A percentile compares a stretch with the other conserved stretches of the same genome.
phyloP scores from a whole-genome alignment of 108 stramenopile genomes.

The Fragilariopsis cylindrus region DNA sequence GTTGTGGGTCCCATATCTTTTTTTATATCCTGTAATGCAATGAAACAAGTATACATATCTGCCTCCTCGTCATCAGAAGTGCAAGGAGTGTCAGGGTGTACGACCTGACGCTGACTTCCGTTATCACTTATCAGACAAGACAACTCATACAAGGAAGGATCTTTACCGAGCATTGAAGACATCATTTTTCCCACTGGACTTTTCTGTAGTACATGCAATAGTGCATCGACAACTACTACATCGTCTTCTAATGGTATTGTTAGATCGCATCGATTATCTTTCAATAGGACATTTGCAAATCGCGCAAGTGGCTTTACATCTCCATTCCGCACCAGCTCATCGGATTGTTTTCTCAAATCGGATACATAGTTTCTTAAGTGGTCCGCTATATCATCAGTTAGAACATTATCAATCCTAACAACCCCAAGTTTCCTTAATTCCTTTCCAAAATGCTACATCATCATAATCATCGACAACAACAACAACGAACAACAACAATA shows the following conservation, averaged over 20 bases:
- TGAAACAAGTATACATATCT: slow-evolving; percentile 77
- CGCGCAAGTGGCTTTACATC: slow-evolving; percentile 45
- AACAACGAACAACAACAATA: too few relatives aligned
- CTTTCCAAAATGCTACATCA: slow-evolving; percentile 38
- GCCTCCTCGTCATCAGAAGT: slow-evolving; percentile 43
- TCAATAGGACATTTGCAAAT: slow-evolving; percentile 83
- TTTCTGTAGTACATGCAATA: slow-evolving; percentile 43
- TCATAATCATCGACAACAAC: not conserved
- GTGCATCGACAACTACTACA: slow-evolving; percentile 23
- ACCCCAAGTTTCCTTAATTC: slow-evolving; percentile 65
- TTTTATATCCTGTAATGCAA: slow-evolving; percentile 77
- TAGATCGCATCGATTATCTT: slow-evolving; percentile 77
- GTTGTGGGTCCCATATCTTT: slow-evolving; percentile 83
- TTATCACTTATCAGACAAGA: slow-evolving; percentile 72
- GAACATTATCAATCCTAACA: slow-evolving; percentile 73
- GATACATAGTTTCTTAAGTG: slow-evolving; percentile 53
- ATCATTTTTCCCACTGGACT: slow-evolving; percentile 58
- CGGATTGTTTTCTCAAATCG: slow-evolving; percentile 40
- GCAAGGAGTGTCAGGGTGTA: slow-evolving; percentile 83
- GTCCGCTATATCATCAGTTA: slow-evolving; percentile 51
- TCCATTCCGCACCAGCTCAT: slow-evolving; percentile 44
- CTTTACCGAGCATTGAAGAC: slow-evolving; percentile 46
- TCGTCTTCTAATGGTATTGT: slow-evolving; percentile 58
- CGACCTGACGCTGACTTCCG: slow-evolving; percentile 75
- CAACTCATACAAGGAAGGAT: slow-evolving; percentile 69